Conservation (phyloP, 2,329 filamentous ascomycete species). For the Neonectria ditissima region DNA sequence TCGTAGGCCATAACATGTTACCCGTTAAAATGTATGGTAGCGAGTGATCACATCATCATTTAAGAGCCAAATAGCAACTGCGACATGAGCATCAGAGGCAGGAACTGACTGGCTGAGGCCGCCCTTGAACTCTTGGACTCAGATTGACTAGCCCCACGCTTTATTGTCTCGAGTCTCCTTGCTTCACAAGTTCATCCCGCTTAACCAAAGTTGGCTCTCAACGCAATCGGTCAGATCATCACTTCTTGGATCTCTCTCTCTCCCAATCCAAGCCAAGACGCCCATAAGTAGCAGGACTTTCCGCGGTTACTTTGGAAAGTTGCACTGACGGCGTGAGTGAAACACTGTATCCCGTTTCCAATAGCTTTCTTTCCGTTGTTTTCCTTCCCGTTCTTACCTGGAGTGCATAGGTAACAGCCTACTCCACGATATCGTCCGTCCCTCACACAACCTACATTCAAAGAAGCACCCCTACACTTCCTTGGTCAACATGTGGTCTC, state of each 20-base stretch:
- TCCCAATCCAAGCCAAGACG: constrained; percentile 1
- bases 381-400: not conserved
- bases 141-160: constrained; percentile 6
- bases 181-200: constrained; percentile 37
- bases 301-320: not conserved
- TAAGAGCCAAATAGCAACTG: not conserved
- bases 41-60: not conserved
- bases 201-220: constrained; percentile 39
- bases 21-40: not conserved
- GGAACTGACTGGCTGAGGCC: not conserved
- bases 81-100: constrained; percentile 5
- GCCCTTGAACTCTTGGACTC: constrained; percentile 7
- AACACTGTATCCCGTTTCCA: not conserved
- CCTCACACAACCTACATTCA: not conserved
- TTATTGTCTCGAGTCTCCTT: constrained; percentile 44
- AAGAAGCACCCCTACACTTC: not conserved
- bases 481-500: constrained; percentile 14
- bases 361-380: constrained; percentile 1
- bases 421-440: not conserved
- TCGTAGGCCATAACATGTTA: not conserved
- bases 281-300: constrained; percentile 13
- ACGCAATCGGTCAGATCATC: constrained; percentile 31
- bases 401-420: not conserved
- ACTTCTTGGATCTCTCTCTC: constrained; percentile 11
- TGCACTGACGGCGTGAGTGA: not conserved